Percentiles rank a stretch among this genome's conserved stretches.
Evolutionary conservation across 2,329 filamentous ascomycete species (phyloP).

Genomic region (Hypoxylon sp.): DNA sequence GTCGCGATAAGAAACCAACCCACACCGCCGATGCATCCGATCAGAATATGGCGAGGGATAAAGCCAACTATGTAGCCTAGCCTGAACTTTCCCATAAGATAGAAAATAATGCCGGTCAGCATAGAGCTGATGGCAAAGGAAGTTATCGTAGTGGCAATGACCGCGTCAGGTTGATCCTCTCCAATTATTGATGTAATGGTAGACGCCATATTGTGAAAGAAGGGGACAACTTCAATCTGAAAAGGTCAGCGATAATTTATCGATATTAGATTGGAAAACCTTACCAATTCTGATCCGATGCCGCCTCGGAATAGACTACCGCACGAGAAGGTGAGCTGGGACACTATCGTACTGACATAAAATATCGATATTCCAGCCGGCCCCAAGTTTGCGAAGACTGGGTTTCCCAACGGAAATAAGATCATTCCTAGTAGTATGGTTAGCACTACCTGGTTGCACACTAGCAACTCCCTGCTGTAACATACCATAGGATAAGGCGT

Average conservation of each 20-base stretch:
- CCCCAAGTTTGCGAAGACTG: slow-evolving; percentile 86
- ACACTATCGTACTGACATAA: slow-evolving; percentile 96
- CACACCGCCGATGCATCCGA: slow-evolving; percentile 96
- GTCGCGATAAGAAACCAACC: slow-evolving; percentile 95
- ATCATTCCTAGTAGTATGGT: slow-evolving; percentile 76
- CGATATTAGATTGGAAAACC: slow-evolving; percentile 43
- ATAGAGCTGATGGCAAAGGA: slow-evolving; percentile 92
- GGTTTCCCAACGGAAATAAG: slow-evolving; percentile 88
- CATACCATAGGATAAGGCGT: slow-evolving; percentile 91
- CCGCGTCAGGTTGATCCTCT: slow-evolving; percentile 81
- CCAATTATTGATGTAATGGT: slow-evolving; percentile 85
- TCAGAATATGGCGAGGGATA: slow-evolving; percentile 94
- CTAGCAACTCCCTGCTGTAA: slow-evolving; percentile 10
- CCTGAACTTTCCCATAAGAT: slow-evolving; percentile 85
- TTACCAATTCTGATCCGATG: slow-evolving; percentile 90
- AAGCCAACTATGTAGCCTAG: slow-evolving; percentile 96
- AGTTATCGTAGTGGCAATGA: slow-evolving; percentile 94
- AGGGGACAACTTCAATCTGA: slow-evolving; percentile 95
- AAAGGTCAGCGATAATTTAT: slow-evolving; percentile 32
- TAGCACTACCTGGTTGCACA: slow-evolving; percentile 18
- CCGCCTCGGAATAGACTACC: slow-evolving; percentile 91
- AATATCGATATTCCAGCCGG: slow-evolving; percentile 98
- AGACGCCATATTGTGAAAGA: slow-evolving; percentile 98
- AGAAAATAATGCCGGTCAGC: slow-evolving; percentile 91
- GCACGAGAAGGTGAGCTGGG: slow-evolving; percentile 88